Conservation (phyloP, 495 filamentous ascomycete species). For the Penicillium mononematosum region DNA sequence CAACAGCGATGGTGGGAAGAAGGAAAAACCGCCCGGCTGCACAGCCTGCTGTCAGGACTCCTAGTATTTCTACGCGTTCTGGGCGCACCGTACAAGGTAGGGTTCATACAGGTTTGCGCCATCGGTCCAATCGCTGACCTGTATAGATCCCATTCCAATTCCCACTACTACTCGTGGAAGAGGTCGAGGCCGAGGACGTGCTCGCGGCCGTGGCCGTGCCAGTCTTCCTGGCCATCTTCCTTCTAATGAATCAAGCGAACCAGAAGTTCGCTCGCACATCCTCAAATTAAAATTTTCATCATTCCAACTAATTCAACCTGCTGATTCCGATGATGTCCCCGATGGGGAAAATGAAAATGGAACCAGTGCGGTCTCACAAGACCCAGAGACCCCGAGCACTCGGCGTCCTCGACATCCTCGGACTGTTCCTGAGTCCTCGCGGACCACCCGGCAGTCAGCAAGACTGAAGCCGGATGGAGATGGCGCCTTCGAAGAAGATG, state of each 20-base stretch:
- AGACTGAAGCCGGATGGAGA: slow-evolving; percentile 31
- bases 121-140: slow-evolving; percentile 6
- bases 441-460: slow-evolving; percentile 40
- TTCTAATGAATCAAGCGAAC: background rate
- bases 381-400: slow-evolving; percentile 23
- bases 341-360: slow-evolving; percentile 1
- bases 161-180: slow-evolving; percentile 20
- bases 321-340: background rate
- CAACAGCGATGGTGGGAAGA: slow-evolving; percentile 37
- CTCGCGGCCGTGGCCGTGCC: slow-evolving; percentile 11
- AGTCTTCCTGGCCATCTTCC: slow-evolving; percentile 12
- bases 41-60: slow-evolving; percentile 13
- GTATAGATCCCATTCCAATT: slow-evolving; percentile 11
- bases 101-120: slow-evolving; percentile 3
- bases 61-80: slow-evolving; percentile 27
- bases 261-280: slow-evolving; percentile 21
- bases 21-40: slow-evolving; percentile 22
- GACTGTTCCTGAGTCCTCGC: slow-evolving; percentile 39
- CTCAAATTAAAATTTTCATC: slow-evolving; percentile 21
- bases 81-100: slow-evolving; percentile 23
- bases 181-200: slow-evolving; percentile 24
- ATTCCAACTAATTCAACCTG: slow-evolving; percentile 1
- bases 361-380: slow-evolving; percentile 10
- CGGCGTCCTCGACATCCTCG: slow-evolving; percentile 23
- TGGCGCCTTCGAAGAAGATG: slow-evolving; percentile 20